These are phyloP conservation scores for Friedmanniomyces endolithicus DNA, from an alignment of 495 filamentous ascomycete species.

Conservation along the genomic window DNA sequence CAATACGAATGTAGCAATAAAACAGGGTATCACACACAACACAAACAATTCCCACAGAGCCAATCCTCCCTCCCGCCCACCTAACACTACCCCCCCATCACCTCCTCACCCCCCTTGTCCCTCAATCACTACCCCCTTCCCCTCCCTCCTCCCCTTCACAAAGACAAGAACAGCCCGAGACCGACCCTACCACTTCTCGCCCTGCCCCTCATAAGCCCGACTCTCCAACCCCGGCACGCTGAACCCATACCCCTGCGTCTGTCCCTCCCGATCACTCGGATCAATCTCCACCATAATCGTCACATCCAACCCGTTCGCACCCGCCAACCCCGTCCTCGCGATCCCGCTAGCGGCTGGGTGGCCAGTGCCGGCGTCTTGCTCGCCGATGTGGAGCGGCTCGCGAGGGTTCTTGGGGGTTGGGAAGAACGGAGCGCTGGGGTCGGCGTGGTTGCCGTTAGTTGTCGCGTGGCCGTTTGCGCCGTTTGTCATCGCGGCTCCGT, in stretches of 20 bases:
- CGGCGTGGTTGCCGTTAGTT: conserved; percentile 6
- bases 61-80: too few species aligned
- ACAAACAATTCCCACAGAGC: too few species aligned
- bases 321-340: conserved; percentile 24
- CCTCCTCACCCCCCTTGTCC: too few species aligned
- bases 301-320: conserved; percentile 29
- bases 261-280: conserved; percentile 23
- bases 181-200: conserved; percentile 15
- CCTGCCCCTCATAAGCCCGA: conserved; percentile 13
- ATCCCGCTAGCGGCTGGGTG: conserved; percentile 30
- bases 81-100: too few species aligned
- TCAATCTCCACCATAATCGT: conserved; percentile 30
- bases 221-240: conserved; percentile 28
- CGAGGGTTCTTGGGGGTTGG: conserved; percentile 20
- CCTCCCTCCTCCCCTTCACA: too few species aligned
- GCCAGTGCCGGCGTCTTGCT: conserved; percentile 25
- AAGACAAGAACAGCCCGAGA: too few species aligned
- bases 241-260: conserved; percentile 33
- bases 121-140: too few species aligned
- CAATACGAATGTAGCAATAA: too few species aligned
- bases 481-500: too few species aligned
- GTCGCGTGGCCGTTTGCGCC: too few species aligned
- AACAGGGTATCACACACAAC: too few species aligned
- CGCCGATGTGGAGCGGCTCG: conserved; percentile 28
- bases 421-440: neutral